Evolutionary conservation across 2,329 filamentous ascomycete species (phyloP).

Genomic region (Phymatotrichopsis omnivora): DNA sequence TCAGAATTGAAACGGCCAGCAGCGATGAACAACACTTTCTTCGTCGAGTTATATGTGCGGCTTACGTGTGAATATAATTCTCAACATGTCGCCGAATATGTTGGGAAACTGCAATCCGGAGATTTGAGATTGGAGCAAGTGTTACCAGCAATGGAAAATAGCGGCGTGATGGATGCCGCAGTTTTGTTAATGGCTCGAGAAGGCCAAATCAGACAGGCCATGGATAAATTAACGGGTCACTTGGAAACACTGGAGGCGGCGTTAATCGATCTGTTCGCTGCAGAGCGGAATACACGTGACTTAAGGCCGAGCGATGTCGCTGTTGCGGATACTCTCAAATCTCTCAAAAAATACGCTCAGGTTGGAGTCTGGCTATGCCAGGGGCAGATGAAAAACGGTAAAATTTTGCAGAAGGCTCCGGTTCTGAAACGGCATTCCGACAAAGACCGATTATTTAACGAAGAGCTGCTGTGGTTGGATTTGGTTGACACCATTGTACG

Average conservation of each 20-base stretch:
- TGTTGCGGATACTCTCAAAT: constrained; percentile 61
- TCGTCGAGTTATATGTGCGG: constrained; percentile 76
- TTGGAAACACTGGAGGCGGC: constrained; percentile 69
- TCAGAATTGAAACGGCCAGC: constrained; percentile 17
- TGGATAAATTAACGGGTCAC: constrained; percentile 75
- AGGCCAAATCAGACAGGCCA: constrained; percentile 70
- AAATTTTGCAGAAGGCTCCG: constrained; percentile 30
- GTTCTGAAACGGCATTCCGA: constrained; percentile 22
- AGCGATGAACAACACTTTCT: constrained; percentile 42
- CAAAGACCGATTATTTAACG: constrained; percentile 41
- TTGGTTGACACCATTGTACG: constrained; percentile 53
- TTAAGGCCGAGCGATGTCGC: constrained; percentile 50
- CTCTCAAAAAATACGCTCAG: constrained; percentile 77
- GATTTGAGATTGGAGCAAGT: constrained; percentile 71
- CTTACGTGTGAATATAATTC: constrained; percentile 84
- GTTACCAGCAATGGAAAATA: constrained; percentile 78
- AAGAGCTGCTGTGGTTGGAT: constrained; percentile 57
- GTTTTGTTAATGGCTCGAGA: constrained; percentile 84
- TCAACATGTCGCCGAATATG: constrained; percentile 72
- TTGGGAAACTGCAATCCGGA: constrained; percentile 62
- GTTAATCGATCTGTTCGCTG: constrained; percentile 61
- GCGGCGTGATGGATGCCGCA: constrained; percentile 82
- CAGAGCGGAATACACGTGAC: constrained; percentile 34
- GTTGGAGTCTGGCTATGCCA: constrained; percentile 96
- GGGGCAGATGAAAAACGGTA: constrained; percentile 59